phyloP scores from a whole-genome alignment of 169 alveolate genomes.

The Plasmodium gonderi region DNA sequence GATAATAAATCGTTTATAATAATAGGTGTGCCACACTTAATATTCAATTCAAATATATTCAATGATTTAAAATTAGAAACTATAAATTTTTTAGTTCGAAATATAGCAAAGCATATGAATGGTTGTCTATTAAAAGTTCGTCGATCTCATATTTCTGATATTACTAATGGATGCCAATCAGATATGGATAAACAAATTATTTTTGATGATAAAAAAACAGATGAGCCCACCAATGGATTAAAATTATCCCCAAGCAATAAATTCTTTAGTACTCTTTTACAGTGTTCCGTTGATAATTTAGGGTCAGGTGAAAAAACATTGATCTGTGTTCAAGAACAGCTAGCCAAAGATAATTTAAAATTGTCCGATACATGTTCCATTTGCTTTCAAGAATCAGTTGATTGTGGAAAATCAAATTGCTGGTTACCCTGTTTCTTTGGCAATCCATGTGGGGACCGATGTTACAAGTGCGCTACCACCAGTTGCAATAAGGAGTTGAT shows the following conservation, averaged over 20 bases:
- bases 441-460: slow-evolving; percentile 19
- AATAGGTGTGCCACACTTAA: slow-evolving; percentile 32
- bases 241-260: slow-evolving; percentile 27
- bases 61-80: slow-evolving; percentile 27
- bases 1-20: slow-evolving; percentile 13
- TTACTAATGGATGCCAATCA: slow-evolving; percentile 44
- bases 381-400: slow-evolving; percentile 53
- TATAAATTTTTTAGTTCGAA: slow-evolving; percentile 16
- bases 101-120: slow-evolving; percentile 21
- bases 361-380: slow-evolving; percentile 45
- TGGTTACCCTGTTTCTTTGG: slow-evolving; percentile 61
- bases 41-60: slow-evolving; percentile 18
- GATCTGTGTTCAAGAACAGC: slow-evolving; percentile 42
- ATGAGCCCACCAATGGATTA: neutral
- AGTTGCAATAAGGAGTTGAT: slow-evolving; percentile 38
- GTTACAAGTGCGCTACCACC: slow-evolving; percentile 23
- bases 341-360: slow-evolving; percentile 29
- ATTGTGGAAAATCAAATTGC: slow-evolving; percentile 70
- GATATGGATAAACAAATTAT: slow-evolving; percentile 27
- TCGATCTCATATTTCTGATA: neutral
- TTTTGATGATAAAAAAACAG: slow-evolving; percentile 5
- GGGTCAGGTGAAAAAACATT: slow-evolving; percentile 70
- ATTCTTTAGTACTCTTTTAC: slow-evolving; percentile 29
- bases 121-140: neutral
- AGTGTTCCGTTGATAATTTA: slow-evolving; percentile 52